A percentile compares a stretch with the other conserved stretches of the same genome.
These are phyloP conservation scores for Chionographis japonica DNA, from an alignment of 106 monocot species.

Conservation along the genomic window DNA sequence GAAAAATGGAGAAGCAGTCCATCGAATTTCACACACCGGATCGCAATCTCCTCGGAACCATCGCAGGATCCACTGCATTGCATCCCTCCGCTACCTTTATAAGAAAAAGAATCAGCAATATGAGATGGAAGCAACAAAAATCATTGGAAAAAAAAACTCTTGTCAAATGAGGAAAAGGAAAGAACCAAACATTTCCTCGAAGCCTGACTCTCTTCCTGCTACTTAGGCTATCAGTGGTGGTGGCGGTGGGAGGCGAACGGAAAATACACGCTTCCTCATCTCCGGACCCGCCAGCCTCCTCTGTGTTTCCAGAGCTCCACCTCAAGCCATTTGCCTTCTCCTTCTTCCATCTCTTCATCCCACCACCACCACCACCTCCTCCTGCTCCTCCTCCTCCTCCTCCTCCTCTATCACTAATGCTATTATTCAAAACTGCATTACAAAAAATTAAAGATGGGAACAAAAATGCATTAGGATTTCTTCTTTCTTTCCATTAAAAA, in stretches of 20 bases:
- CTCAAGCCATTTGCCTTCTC: not conserved
- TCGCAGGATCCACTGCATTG: constrained; percentile 29
- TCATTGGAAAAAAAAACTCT: not conserved
- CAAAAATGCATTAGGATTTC: not conserved
- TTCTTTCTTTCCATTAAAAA: not conserved
- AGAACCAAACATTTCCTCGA: constrained; percentile 25
- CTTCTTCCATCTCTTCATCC: constrained; percentile 1
- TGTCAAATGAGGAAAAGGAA: not conserved
- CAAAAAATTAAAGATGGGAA: not conserved
- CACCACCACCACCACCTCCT: not conserved
- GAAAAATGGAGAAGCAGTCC: not conserved
- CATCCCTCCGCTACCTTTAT: constrained; percentile 22
- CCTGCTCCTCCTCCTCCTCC: not conserved
- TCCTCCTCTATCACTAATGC: not conserved
- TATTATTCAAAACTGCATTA: constrained; percentile 3
- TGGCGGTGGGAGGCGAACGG: not conserved
- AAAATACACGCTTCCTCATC: constrained; percentile 4
- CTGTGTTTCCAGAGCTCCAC: constrained; percentile 5
- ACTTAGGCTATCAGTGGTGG: not conserved
- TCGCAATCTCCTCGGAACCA: constrained; percentile 41
- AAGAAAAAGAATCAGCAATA: not conserved
- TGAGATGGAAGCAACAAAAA: not conserved
- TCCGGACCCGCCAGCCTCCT: not conserved
- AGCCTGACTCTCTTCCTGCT: constrained; percentile 29
- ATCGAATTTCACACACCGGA: constrained; percentile 22